Base-by-base conservation (phyloP, 1,284 basidiomycete genomes). In the Xerocomus subilludens region DNA sequence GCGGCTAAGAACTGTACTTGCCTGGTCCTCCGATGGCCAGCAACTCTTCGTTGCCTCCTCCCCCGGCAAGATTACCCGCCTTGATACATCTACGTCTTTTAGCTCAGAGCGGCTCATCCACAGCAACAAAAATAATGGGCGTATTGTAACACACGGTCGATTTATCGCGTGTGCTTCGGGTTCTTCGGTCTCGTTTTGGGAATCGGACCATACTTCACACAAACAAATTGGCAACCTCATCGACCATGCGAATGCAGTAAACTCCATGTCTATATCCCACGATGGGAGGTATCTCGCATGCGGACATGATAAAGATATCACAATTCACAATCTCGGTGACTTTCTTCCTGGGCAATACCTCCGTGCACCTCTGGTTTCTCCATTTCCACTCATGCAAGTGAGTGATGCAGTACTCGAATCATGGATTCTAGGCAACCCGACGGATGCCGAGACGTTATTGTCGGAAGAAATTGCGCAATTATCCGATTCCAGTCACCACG, bases 121-220 rank as follows among this genome's bases (percentile, higher is more conserved):
- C 16, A 35, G 33, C 14, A 30, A 27, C 21, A 13, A 32, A 27
- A 51, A 51, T 27, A 49, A 47, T 18, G 20, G 32, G 42, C 30
- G 59, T 20, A 25, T 72, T 11, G 23, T 63, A 30, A 38, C 47
- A 7, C 35, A 32, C 33, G 49, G 67, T 49, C 49, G 20, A 36
- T 63, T 69, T 51, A 55, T 64, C 18, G 66, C 51, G 5, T 70
- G 67, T 49, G 47, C 59, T 5, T 32, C 66, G 8, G 59, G 67
- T 14, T 72, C 67, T 14, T 72, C 66, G 3, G 33, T 72, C 58
- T 56, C 59, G 7, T 72, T 72, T 58, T 72, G 70, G 70, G 70
- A 72, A n/a, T n/a, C n/a, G n/a, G n/a, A n/a, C 42, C 63, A 38
- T 23, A 23, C 66, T 36, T 69, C 70, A 9, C 67, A n/a, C 32